Percentiles rank a stretch among this genome's conserved stretches.
Conservation (phyloP, 805 yeast species). For the Wickerhamiella kazuoi region DNA sequence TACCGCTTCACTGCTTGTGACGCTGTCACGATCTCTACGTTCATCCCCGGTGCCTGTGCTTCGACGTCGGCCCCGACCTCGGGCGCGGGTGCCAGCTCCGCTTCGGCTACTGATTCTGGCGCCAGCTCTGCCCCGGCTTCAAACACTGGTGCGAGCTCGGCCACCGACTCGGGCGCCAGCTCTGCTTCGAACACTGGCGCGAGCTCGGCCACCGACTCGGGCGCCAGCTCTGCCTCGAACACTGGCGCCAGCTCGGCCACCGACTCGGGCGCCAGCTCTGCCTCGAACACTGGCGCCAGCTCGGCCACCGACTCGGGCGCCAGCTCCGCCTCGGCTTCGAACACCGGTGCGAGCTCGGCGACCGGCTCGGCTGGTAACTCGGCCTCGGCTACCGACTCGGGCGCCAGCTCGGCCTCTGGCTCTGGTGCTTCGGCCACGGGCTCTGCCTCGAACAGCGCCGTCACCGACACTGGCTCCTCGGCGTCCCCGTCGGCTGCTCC, state of each 20-base stretch:
- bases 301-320: no score
- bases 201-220: neutral
- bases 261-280: neutral
- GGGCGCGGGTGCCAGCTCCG: neutral
- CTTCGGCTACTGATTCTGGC: neutral
- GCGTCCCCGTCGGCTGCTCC: no score
- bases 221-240: no score
- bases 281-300: neutral
- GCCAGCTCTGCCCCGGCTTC: neutral
- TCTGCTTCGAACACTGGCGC: neutral
- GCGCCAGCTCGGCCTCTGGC: no score
- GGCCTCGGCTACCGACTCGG: no score
- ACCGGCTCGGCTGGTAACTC: no score
- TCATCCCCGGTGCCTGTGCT: neutral
- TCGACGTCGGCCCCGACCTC: neutral
- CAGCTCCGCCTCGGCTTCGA: no score
- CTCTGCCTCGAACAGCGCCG: no score
- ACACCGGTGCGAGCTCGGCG: no score
- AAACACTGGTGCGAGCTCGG: neutral
- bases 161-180: neutral
- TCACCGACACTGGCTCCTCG: no score
- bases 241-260: neutral
- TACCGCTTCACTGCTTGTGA: neutral
- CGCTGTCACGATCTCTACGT: neutral
- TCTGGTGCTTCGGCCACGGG: no score